Conservation (phyloP, 1,139 yeast genomes). For the Kodamaea suecica region DNA sequence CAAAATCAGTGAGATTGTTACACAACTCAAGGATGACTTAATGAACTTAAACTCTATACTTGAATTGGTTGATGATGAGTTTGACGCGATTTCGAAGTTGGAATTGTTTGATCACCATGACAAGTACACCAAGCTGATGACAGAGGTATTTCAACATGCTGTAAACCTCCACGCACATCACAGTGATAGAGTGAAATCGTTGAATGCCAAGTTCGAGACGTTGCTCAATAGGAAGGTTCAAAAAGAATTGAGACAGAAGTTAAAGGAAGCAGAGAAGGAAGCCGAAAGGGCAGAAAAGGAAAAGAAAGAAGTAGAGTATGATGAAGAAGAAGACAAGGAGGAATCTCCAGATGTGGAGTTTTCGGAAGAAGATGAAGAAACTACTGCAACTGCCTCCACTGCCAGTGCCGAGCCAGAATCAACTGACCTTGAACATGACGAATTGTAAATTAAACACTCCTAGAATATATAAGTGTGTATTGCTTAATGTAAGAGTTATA, state of each 20-base stretch:
- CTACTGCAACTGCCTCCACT: not conserved
- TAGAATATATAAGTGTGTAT: too few species aligned
- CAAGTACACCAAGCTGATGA: conserved; percentile 28
- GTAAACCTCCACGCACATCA: conserved; percentile 37
- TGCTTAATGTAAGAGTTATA: too few species aligned
- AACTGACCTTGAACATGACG: conserved; percentile 11
- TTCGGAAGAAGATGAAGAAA: conserved; percentile 7
- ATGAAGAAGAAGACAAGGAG: conserved; percentile 18
- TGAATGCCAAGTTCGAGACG: conserved; percentile 34
- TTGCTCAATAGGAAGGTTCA: conserved; percentile 35
- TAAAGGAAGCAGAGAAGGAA: conserved; percentile 22
- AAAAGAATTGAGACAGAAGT: conserved; percentile 34
- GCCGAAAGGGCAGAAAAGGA: conserved; percentile 20
- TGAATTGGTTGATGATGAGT: conserved; percentile 24
- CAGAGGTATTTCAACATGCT: conserved; percentile 33
- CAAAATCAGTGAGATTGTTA: conserved; percentile 33
- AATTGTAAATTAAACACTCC: conserved; percentile 9
- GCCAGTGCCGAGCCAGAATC: conserved; percentile 1
- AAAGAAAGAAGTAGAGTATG: conserved; percentile 16
- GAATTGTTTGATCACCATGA: conserved; percentile 8
- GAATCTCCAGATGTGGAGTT: conserved; percentile 14
- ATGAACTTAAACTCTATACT: conserved; percentile 27
- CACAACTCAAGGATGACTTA: conserved; percentile 34
- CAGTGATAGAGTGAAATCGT: conserved; percentile 34
- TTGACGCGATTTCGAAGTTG: conserved; percentile 16